A percentile compares a stretch with the other conserved stretches of the same genome.
Conservation (phyloP, 768 basidiomycete genomes). For the Lactarius hatsudake region DNA sequence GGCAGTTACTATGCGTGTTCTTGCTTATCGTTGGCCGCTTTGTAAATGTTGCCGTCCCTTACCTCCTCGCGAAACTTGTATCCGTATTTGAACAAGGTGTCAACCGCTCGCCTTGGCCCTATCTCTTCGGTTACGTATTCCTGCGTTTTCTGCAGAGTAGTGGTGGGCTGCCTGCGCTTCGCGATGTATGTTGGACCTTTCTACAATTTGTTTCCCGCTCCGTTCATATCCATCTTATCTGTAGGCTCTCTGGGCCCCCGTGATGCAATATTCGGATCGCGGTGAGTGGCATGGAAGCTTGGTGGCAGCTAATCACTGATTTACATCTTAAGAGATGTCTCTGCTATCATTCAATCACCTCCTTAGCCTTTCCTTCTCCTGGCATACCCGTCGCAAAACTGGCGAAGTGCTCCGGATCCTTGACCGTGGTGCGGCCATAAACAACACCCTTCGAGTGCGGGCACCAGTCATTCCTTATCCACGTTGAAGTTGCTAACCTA, state of each 20-base stretch:
- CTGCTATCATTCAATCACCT: conserved; percentile 83
- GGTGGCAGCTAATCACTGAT: conserved; percentile 7
- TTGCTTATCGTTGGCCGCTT: conserved; percentile 72
- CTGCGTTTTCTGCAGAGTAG: conserved; percentile 73
- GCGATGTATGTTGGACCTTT: conserved; percentile 35
- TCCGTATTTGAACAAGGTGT: conserved; percentile 48
- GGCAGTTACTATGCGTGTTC: conserved; percentile 61
- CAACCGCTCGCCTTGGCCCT: conserved; percentile 58
- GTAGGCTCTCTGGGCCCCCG: conserved; percentile 76
- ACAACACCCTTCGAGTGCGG: conserved; percentile 66
- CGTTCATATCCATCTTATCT: not conserved
- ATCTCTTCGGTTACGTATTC: conserved; percentile 63
- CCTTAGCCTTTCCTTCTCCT: conserved; percentile 80
- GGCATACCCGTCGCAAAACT: conserved; percentile 79
- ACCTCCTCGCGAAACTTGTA: conserved; percentile 66
- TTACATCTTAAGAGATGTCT: conserved; percentile 64
- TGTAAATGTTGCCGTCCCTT: conserved; percentile 71
- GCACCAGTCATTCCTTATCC: not conserved
- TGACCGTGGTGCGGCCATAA: conserved; percentile 83
- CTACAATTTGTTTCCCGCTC: not conserved
- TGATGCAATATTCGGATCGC: conserved; percentile 86
- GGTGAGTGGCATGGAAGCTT: conserved; percentile 36
- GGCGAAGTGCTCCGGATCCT: conserved; percentile 82
- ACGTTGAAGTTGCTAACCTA: conserved; percentile 7
- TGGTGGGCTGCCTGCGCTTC: conserved; percentile 70